Conservation (phyloP, 2,329 filamentous ascomycete genomes). For the Fusarium falciforme region DNA sequence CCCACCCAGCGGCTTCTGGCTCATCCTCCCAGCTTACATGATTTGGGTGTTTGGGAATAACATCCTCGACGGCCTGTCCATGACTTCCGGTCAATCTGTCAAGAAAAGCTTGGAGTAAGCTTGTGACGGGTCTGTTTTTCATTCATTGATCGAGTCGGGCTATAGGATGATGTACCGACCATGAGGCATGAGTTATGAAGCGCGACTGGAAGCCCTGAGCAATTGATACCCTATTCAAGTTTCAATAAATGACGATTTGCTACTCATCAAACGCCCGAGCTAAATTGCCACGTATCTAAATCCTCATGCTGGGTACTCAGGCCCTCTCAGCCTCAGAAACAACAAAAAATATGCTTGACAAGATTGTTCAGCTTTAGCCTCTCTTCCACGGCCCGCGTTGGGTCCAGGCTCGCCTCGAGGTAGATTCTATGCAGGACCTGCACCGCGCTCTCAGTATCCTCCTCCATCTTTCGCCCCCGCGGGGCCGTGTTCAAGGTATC, state of each 20-base stretch:
- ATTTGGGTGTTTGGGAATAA: constrained; percentile 61
- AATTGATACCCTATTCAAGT: neutral
- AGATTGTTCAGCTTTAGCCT: rapidly evolving
- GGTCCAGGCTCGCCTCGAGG: no score
- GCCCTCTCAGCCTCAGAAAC: no score
- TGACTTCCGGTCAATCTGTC: constrained; percentile 51
- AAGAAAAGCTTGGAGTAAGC: constrained; percentile 2
- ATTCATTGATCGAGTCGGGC: neutral
- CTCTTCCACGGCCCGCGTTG: rapidly evolving
- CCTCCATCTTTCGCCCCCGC: neutral
- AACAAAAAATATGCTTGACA: rapidly evolving
- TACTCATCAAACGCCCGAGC: neutral
- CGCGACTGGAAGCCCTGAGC: neutral
- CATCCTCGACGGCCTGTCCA: constrained; percentile 59
- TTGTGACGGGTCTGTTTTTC: no score
- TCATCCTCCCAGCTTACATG: constrained; percentile 65
- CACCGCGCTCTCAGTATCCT: neutral
- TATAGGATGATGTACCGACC: neutral
- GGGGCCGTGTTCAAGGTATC: neutral
- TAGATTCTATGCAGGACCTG: neutral
- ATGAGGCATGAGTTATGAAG: constrained; percentile 19
- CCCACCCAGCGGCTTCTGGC: constrained; percentile 62
- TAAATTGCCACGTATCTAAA: no score
- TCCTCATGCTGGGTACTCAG: no score
- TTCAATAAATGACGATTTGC: neutral